Conservation (phyloP, 148 eudicot species). For the Nepenthes gracilis region DNA sequence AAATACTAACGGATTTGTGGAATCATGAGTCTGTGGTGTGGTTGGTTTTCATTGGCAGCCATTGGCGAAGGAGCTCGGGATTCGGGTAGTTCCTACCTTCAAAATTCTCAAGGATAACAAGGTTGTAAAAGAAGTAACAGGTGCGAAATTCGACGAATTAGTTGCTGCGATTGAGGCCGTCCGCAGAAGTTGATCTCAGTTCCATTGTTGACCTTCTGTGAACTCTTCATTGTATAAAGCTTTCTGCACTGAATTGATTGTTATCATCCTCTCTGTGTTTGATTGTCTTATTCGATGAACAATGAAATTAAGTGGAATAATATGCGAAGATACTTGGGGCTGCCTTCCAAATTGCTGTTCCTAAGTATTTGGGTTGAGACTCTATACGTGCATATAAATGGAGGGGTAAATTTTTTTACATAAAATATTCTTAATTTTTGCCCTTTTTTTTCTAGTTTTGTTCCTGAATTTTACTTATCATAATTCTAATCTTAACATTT, state of each 20-base stretch:
- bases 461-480: no score
- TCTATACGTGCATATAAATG: no score
- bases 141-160: constrained; percentile 70
- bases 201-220: no score
- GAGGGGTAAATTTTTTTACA: no score
- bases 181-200: constrained; percentile 29
- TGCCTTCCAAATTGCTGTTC: no score
- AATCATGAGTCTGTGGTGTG: background rate
- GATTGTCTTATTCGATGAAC: background rate
- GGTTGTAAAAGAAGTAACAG: constrained; percentile 73
- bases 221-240: background rate
- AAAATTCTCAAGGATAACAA: constrained; percentile 71
- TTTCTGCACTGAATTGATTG: background rate
- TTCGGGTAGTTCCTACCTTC: constrained; percentile 83
- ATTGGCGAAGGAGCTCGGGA: constrained; percentile 86
- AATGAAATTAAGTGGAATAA: no score
- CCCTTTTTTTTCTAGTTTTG: no score
- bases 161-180: constrained; percentile 58
- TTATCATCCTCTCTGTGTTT: background rate
- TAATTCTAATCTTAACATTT: no score
- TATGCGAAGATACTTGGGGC: no score
- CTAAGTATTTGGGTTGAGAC: no score
- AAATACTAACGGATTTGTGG: background rate
- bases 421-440: no score
- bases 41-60: constrained; percentile 30